phyloP scores from a whole-genome alignment of 495 filamentous ascomycete species.

The Evansstolkia leycettana region DNA sequence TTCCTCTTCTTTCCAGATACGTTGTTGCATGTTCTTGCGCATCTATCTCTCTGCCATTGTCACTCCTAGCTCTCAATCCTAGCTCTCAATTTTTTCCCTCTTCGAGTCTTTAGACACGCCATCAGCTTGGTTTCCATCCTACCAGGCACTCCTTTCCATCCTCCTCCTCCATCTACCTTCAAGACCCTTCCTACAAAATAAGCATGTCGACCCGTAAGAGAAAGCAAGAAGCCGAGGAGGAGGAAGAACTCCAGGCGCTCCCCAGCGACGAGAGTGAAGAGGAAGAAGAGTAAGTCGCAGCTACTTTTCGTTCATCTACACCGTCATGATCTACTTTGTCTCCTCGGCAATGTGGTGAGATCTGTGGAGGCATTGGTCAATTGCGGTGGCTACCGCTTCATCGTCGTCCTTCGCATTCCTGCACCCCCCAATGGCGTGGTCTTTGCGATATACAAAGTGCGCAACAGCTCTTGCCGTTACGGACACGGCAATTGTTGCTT shows the following conservation, averaged over 20 bases:
- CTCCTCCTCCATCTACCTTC: constrained; percentile 3
- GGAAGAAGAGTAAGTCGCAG: constrained; percentile 47
- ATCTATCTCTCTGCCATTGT: background rate
- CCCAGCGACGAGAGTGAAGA: constrained; percentile 50
- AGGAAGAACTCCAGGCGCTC: constrained; percentile 46
- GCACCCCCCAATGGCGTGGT: background rate
- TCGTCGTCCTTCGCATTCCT: constrained; percentile 1
- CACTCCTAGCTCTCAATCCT: background rate
- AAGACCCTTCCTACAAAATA: constrained; percentile 1
- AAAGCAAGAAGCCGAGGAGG: constrained; percentile 49
- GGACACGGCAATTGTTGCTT: too few species aligned
- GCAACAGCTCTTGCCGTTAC: too few species aligned
- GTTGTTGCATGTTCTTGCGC: constrained; percentile 2
- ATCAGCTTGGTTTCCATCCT: too few species aligned
- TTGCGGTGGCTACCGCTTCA: too few species aligned
- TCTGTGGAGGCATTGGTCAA: background rate
- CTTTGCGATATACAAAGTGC: background rate
- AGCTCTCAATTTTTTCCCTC: background rate
- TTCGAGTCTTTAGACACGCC: too few species aligned
- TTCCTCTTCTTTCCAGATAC: too few species aligned
- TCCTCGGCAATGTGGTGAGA: constrained; percentile 1
- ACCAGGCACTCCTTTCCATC: constrained; percentile 1
- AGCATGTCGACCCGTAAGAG: constrained; percentile 53
- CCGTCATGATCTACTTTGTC: constrained; percentile 4
- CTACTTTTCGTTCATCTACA: too few species aligned